Evolutionary conservation across 371 early-diverging fungal genomes (phyloP), one percentile per base, ranked within the genome.

Genomic region (Capillidium heterosporum): DNA sequence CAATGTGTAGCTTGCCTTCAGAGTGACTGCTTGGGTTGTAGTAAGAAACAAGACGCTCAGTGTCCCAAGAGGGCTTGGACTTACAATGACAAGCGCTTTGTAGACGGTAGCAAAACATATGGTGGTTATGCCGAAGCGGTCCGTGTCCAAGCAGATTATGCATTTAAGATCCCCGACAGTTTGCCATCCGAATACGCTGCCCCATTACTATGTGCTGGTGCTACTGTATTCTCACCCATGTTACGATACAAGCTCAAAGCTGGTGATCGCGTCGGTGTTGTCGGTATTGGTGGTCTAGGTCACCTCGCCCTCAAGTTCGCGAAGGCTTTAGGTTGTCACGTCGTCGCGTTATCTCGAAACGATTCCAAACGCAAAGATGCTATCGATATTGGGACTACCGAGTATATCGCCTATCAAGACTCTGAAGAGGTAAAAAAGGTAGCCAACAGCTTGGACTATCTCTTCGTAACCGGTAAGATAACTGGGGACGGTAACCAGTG

Each of bases 241-340:
- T 66, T 67, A 53, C 67, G 68, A 56, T 61, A 68, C 21, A 60
- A 60, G 17, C 80, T 85, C 43, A 69, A 71, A 11, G 70, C 67
- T 0, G 78, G 78, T 50, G 61, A 67, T 50, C 61, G 59, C 13
- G 84, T 85, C 44, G 83, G 83, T 32, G 60, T 86, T 15, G 65
- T 83, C 57, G 81, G 79, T 4, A 77, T 85, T 46, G 89, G 82
- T 39, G 81, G 85, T 47, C 65, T 83, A 21, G 79, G 81, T 44
- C 88, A 87, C 42, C 67, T 85, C 61, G 79, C 72, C 4, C 57
- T 85, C 21, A 79, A 83, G 64, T 82, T 72, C 71, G 76, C 75
- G 23, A 76, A 75, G 11, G 60, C 69, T 35, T 63, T 74, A 61
- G 85, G 87, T 32, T 26, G 23, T 43, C 69, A 80, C 24, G 85